Base-by-base conservation (phyloP, 805 yeast species). In the Pichia deserticola region DNA sequence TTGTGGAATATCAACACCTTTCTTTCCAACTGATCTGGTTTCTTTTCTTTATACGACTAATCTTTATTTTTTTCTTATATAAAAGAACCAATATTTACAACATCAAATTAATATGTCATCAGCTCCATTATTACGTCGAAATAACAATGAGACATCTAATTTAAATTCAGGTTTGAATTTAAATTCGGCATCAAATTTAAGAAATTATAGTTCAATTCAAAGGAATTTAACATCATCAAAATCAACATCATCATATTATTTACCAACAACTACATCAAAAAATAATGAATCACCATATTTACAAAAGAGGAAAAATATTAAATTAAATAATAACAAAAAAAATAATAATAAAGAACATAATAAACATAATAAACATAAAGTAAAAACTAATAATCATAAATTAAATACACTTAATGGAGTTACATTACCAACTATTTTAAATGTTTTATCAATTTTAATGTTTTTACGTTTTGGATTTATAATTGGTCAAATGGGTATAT, bases 381-480 rank as follows among this genome's bases (percentile, higher is more conserved):
- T 30, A 30, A 30, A 30, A 20, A 20, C 20, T 20, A 20, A 20
- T 20, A 20, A 20, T 30, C 7, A 30, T 30, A 90, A 90, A 59
- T 69, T 90, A 45, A 89, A 83, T 40, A 92, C 97, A 0, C 81
- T 84, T 53, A 84, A 81, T 51, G 98, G 97, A 13, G 97, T 90
- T 2, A 90, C 95, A 61, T 76, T 93, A 13, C 99, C 99, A 10
- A 93, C 98, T 0, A 80, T 96, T 0, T 72, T 93, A 39, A 93
- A 93, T 66, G 97, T 93, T 41, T 73, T 93, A 33, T 89, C 97
- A 3, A 93, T 93, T 60, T 76, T 93, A 64, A 89, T 93, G 96
- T 93, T 92, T 63, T 73, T 93, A 57, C 78, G 99, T 55, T 93
- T 93, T 64, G 99, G 99, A 6, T 93, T 90, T 68, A 84, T 93